Evolutionary conservation across 345 rosid genomes (phyloP).

Genomic region (Arabis hirsuta): DNA sequence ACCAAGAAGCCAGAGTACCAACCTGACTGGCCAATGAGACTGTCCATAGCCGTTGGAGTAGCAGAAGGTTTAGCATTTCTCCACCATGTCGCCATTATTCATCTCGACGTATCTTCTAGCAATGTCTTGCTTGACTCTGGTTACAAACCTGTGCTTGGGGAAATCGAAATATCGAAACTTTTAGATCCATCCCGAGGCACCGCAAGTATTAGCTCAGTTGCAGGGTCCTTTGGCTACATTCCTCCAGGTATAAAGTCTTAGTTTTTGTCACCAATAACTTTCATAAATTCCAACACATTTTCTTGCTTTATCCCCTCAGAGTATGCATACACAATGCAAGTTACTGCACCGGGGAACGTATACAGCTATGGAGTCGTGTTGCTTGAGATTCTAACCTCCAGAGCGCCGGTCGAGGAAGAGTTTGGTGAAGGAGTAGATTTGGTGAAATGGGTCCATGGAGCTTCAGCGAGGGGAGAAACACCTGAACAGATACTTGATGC

Average conservation of each 20-base stretch:
- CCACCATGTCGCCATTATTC: slow-evolving; percentile 88
- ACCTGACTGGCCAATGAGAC: slow-evolving; percentile 92
- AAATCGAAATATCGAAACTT: slow-evolving; percentile 91
- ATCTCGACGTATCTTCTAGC: slow-evolving; percentile 86
- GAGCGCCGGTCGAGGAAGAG: slow-evolving; percentile 82
- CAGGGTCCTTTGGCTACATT: slow-evolving; percentile 93
- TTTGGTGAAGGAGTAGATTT: slow-evolving; percentile 89
- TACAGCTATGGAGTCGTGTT: slow-evolving; percentile 95
- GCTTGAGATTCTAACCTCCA: slow-evolving; percentile 86
- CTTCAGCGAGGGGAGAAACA: slow-evolving; percentile 74
- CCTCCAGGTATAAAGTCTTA: slow-evolving; percentile 74
- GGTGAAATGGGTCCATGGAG: slow-evolving; percentile 97
- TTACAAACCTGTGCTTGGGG: slow-evolving; percentile 75
- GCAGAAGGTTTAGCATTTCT: slow-evolving; percentile 94
- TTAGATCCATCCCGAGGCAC: slow-evolving; percentile 78
- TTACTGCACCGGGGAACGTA: slow-evolving; percentile 92
- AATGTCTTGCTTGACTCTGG: slow-evolving; percentile 82
- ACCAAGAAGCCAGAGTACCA: slow-evolving; percentile 65
- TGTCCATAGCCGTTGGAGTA: slow-evolving; percentile 81
- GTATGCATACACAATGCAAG: slow-evolving; percentile 93
- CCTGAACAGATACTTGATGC: slow-evolving; percentile 84
- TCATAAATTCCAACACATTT: neutral
- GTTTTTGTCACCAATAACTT: slow-evolving; percentile 17
- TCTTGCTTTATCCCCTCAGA: slow-evolving; percentile 47
- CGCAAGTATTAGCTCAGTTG: slow-evolving; percentile 91